Evolutionary conservation across 2,329 filamentous ascomycete genomes (phyloP).

Genomic region (Diaporthe capsici): DNA sequence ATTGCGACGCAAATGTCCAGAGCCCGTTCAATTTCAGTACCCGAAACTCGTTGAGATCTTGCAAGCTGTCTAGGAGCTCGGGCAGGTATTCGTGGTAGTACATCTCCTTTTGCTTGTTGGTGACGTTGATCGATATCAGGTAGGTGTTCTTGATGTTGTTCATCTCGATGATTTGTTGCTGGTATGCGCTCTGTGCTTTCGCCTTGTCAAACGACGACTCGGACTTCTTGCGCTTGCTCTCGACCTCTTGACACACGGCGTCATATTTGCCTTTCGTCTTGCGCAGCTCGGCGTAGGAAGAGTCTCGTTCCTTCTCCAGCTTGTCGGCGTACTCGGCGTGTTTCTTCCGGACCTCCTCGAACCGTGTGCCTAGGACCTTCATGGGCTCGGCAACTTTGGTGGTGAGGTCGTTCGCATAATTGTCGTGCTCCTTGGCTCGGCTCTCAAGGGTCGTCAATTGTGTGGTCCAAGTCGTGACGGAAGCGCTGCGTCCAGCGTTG

Average conservation of each 20-base stretch:
- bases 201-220: conserved; percentile 94
- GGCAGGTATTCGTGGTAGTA: conserved; percentile 98
- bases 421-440: conserved; percentile 89
- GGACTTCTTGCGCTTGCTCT: conserved; percentile 93
- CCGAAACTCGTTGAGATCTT: conserved; percentile 93
- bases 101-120: conserved; percentile 96
- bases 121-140: conserved; percentile 94
- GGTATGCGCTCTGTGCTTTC: conserved; percentile 92
- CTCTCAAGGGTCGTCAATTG: conserved; percentile 92
- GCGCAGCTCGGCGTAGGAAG: conserved; percentile 85
- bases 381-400: conserved; percentile 88
- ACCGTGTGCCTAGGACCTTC: conserved; percentile 79
- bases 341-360: conserved; percentile 93
- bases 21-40: conserved; percentile 86
- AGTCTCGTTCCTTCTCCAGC: conserved; percentile 89
- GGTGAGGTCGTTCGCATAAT: conserved; percentile 83
- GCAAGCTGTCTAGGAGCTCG: conserved; percentile 91
- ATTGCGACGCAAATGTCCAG: conserved; percentile 83
- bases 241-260: conserved; percentile 91
- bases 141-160: conserved; percentile 99
- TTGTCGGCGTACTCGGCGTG: conserved; percentile 91
- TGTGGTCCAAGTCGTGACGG: conserved; percentile 95
- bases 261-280: conserved; percentile 97
- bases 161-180: conserved; percentile 95
- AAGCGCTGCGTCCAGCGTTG: conserved; percentile 72